Conservation (phyloP, 352 stramenopile species). For the Globisporangium cystogenes region DNA sequence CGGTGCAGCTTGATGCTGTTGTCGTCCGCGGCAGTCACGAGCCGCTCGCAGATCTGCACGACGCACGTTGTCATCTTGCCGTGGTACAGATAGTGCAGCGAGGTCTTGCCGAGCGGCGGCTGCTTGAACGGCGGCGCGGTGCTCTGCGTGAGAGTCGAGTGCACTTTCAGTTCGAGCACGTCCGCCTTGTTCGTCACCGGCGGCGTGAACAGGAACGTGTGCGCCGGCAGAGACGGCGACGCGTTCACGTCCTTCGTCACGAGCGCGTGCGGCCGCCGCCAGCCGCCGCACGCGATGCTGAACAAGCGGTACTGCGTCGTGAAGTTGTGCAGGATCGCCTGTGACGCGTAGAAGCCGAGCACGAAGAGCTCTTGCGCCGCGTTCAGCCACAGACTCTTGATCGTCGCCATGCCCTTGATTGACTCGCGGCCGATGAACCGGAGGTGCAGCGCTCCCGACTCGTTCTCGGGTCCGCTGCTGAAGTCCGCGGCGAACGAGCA, state of each 20-base stretch:
- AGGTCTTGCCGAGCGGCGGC: slow-evolving; percentile 22
- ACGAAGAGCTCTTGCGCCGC: slow-evolving; percentile 48
- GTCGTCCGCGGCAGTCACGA: slow-evolving; percentile 78
- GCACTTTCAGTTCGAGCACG: slow-evolving; percentile 55
- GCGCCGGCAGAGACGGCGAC: slow-evolving; percentile 26
- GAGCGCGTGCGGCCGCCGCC: slow-evolving; percentile 72
- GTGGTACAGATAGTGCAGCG: slow-evolving; percentile 65
- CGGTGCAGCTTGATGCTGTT: slow-evolving; percentile 77
- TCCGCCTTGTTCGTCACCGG: slow-evolving; percentile 41
- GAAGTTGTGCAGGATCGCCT: slow-evolving; percentile 72
- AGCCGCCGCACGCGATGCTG: slow-evolving; percentile 74
- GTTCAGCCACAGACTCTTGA: slow-evolving; percentile 61
- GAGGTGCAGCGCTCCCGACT: slow-evolving; percentile 22
- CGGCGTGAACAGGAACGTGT: slow-evolving; percentile 70
- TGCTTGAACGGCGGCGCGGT: not conserved
- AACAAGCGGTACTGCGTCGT: slow-evolving; percentile 71
- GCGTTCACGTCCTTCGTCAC: slow-evolving; percentile 4
- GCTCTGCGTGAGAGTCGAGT: slow-evolving; percentile 32
- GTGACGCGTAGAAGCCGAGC: slow-evolving; percentile 76
- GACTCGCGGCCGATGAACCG: slow-evolving; percentile 47
- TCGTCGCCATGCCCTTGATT: slow-evolving; percentile 71
- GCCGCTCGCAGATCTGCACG: slow-evolving; percentile 29
- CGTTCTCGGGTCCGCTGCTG: not conserved
- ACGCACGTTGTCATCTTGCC: slow-evolving; percentile 74
- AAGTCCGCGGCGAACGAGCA: slow-evolving; percentile 40